Base-by-base conservation (phyloP, 1,139 yeast genomes). In the Pichia sp. region DNA sequence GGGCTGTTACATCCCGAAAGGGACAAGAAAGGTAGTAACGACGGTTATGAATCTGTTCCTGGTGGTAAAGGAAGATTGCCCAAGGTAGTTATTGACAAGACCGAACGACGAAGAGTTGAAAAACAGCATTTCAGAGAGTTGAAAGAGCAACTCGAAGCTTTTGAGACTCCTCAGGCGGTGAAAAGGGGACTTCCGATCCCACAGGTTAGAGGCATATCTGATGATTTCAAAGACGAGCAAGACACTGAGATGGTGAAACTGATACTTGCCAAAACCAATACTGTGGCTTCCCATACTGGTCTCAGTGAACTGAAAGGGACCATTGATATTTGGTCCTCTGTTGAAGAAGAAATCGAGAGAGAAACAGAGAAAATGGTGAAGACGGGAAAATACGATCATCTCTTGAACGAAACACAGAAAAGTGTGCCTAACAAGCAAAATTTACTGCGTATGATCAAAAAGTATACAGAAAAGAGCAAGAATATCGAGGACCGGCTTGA, bases 101-200 rank as follows among this genome's bases (percentile, higher is more conserved):
- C 54, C 16, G 53, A 53, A 46, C 12, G 16, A 16, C 50, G 7
- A 63, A 65, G 49, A 63, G 9, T 8, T 61, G 48, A 63, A 64
- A 49, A 55, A n/a, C 72, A 65, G 34, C 54, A 44, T 10, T 57
- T 62, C 52, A 60, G 55, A 45, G 69, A 68, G 17, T 31, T 57
- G 68, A 16, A 65, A 80, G 53, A 20, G 12, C 52, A 34, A 38
- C 31, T 48, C 64, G 79, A 51, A 1, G 30, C 38, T 1, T 31
- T 49, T 5, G 46, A 52, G 40, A 52, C 38, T 1, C 80, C 89
- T 0, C 78, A 74, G 58, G 85, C 74, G 0, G 68, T 83, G 0
- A 83, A 80, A 59, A 65, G 69, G 49, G 77, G 73, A 0, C 71
- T 85, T n/a, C 75, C 77, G 6, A 30, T 41, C 16, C 48, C 48